Evolutionary conservation across 1,139 yeast genomes (phyloP), one percentile per base, ranked within the genome.

Genomic region (Williopsis jadinii): DNA sequence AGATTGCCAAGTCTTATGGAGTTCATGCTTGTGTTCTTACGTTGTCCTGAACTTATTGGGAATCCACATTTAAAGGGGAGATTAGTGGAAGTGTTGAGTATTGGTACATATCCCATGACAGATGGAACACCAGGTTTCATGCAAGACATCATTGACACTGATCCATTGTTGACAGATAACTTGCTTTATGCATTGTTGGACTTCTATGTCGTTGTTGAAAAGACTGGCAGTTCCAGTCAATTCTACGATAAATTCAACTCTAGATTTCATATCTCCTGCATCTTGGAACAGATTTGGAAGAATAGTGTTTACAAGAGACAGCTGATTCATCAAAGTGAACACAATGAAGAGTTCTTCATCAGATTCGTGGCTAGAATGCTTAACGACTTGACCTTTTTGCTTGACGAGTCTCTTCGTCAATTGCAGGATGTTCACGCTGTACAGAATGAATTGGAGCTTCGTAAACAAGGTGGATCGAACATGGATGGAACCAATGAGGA

Each of bases 191-290:
- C 95, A 0, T 70, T 92, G 45, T 73, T 92, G 64, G 94, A 87
- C 56, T 84, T 88, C 51, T 92, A 92, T 60, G 95, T 92, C 34
- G 88, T 86, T 73, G 92, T 90, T 43, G 99, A 92, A 60, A 87
- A 86, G 58, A 94, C 98, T 0, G 98, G 98, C 8, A 84, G 97
- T 3, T 81, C 94, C 6, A 81, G 95, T 0, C 98, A 92, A 62
- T 92, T 92, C 60, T 92, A 92, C 61, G 99, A 92, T 63, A 92
- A 92, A 62, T 92, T 94, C 66, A 90, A 87, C 62, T 78, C 87
- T 38, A 75, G 98, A 60, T 92, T 80, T 61, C 84, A 87, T 59
- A 86, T 90, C 36, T 83, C 97, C 2, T 77, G 78, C 39, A 83
- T 94, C 35, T 67, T 94, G 55, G 92, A 86, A 59, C 80, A 81